Evolutionary conservation across 1,139 yeast species (phyloP), one percentile per base, ranked within the genome.

Genomic region (Debaryomyces psychrophilus): DNA sequence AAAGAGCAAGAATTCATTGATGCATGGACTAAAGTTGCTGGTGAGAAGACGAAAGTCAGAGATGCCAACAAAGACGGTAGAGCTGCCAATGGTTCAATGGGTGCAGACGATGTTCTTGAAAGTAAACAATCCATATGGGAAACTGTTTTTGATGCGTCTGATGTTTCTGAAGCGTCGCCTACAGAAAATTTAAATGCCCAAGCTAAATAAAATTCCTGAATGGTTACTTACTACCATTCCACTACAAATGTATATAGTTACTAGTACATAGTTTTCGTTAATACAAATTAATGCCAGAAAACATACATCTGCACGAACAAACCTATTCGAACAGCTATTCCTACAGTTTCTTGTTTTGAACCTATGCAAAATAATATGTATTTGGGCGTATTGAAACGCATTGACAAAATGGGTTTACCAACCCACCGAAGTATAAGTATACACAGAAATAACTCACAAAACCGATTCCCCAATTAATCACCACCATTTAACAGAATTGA

Each of bases 21-120:
- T 53, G 73, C 77, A 50, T 92, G 97, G 96, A 82, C 81, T 53
- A 67, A 65, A 47, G 81, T 83, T 49, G 97, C 96, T n/a, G 64
- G 73, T 38, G 80, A 77, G 55, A 71, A 71, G 58, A 81, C 90
- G 23, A 76, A 76, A 60, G 65, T 78, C 41, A 61, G 69, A 45
- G 70, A 69, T 48, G 79, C 82, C 12, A 71, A 68, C 45, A 67
- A 67, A 37, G 67, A 71, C 31, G 76, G 71, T 43, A 63, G 56
- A 38, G 47, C 50, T 37, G 55, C 68, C 35, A 59, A 63, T 40
- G 61, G 61, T 7, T 53, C 64, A 12, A 57, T 57, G 52, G 68
- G 71, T 22, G 50, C 50, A 31, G 65, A 64, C 20, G 65, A 59
- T 12, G 52, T 48, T 25, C 59, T 51, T 20, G 61, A 55, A 41